Percentiles rank a stretch among this genome's conserved stretches.
phyloP scores from a whole-genome alignment of 2,329 filamentous ascomycete species.

The Penicillium occitanis region DNA sequence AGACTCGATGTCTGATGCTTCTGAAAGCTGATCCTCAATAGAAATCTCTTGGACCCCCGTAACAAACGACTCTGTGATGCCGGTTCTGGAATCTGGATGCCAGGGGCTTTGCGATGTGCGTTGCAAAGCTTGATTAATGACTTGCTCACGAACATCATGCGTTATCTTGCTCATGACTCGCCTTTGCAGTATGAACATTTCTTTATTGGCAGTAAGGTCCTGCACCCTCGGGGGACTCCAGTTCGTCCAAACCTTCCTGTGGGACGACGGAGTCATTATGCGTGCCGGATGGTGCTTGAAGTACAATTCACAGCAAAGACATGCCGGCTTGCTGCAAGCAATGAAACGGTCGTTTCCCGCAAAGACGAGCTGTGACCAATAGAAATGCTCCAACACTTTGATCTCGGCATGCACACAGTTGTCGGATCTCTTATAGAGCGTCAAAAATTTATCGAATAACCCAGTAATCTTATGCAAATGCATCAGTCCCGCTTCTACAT shows the following conservation, averaged over 20 bases:
- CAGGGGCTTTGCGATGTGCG: slow-evolving; percentile 23
- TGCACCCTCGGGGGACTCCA: slow-evolving; percentile 30
- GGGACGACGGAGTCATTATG: slow-evolving; percentile 28
- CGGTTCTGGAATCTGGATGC: slow-evolving; percentile 30
- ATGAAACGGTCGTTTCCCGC: slow-evolving; percentile 47
- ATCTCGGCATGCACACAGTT: slow-evolving; percentile 27
- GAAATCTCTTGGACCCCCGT: not conserved
- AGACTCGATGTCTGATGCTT: not conserved
- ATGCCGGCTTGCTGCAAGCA: slow-evolving; percentile 55
- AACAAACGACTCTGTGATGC: slow-evolving; percentile 21
- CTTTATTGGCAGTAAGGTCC: slow-evolving; percentile 9
- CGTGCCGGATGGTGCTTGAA: slow-evolving; percentile 29
- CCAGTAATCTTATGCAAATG: slow-evolving; percentile 29
- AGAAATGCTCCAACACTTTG: slow-evolving; percentile 51
- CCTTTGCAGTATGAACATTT: slow-evolving; percentile 22
- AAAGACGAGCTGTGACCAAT: slow-evolving; percentile 35
- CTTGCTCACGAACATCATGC: slow-evolving; percentile 25
- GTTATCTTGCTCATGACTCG: slow-evolving; percentile 31
- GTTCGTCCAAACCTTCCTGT: slow-evolving; percentile 31
- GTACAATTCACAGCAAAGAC: slow-evolving; percentile 23
- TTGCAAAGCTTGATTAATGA: slow-evolving; percentile 27
- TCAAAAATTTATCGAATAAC: slow-evolving; percentile 26
- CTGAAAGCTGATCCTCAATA: not conserved
- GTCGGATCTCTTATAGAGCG: slow-evolving; percentile 26
- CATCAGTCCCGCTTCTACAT: not conserved